Percentiles rank a stretch among this genome's conserved stretches.
phyloP scores from a whole-genome alignment of 2,329 filamentous ascomycete species.

The Colletotrichum eremochloae region DNA sequence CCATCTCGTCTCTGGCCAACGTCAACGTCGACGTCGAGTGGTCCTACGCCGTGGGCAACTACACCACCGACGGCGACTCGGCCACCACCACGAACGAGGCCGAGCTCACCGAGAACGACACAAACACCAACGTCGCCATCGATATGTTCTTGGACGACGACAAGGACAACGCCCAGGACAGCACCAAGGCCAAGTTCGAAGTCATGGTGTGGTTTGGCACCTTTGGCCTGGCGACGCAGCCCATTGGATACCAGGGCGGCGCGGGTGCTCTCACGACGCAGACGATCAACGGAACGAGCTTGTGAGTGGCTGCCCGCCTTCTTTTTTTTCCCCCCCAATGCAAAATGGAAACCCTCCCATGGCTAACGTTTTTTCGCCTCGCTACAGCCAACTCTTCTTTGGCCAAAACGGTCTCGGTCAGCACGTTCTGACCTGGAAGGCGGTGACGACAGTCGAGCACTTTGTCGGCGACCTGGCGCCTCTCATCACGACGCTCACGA shows the following conservation, averaged over 20 bases:
- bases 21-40: conserved; percentile 62
- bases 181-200: conserved; percentile 61
- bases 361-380: neutral
- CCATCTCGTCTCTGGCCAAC: conserved; percentile 54
- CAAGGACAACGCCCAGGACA: conserved; percentile 55
- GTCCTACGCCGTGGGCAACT: conserved; percentile 63
- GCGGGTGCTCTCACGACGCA: conserved; percentile 51
- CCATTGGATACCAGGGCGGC: conserved; percentile 56
- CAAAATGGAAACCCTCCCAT: neutral
- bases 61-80: conserved; percentile 44
- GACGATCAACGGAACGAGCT: conserved; percentile 57
- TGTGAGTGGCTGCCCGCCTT: conserved; percentile 51
- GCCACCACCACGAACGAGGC: conserved; percentile 51
- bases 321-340: too few species aligned
- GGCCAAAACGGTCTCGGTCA: conserved; percentile 57
- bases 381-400: conserved; percentile 56
- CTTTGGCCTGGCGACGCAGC: conserved; percentile 61
- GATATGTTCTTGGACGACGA: conserved; percentile 70
- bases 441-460: conserved; percentile 50
- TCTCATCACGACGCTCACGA: conserved; percentile 58
- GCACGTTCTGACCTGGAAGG: conserved; percentile 65
- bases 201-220: conserved; percentile 70
- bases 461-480: conserved; percentile 63
- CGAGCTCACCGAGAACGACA: conserved; percentile 50
- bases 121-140: conserved; percentile 69